phyloP scores from a whole-genome alignment of 352 stramenopile genomes.

The Phytophthora ramorum region DNA sequence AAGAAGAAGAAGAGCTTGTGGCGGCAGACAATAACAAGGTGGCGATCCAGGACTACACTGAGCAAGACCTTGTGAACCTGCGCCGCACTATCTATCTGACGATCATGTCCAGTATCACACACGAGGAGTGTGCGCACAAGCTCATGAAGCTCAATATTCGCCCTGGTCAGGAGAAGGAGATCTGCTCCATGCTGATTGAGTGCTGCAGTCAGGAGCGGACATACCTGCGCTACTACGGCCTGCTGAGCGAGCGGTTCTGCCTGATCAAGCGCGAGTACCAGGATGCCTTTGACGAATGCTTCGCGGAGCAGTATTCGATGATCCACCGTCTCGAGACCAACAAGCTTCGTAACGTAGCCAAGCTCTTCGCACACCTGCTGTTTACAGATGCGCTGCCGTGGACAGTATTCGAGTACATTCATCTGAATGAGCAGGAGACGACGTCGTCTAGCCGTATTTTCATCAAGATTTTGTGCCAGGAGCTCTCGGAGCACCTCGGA shows the following conservation, averaged over 20 bases:
- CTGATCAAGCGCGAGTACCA: constrained; percentile 96
- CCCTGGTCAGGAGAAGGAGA: constrained; percentile 95
- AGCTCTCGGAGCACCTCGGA: constrained; percentile 97
- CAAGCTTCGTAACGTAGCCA: constrained; percentile 98
- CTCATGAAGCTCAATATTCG: constrained; percentile 98
- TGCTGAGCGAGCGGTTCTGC: constrained; percentile 97
- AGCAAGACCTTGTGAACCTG: constrained; percentile 98
- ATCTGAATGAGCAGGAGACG: constrained; percentile 98
- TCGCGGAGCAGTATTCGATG: constrained; percentile 94
- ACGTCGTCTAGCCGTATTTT: constrained; percentile 99
- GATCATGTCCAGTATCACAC: constrained; percentile 99
- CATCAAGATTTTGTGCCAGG: constrained; percentile 99
- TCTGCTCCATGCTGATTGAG: constrained; percentile 99
- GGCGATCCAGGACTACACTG: constrained; percentile 97
- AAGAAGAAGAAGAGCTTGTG: constrained; percentile 35
- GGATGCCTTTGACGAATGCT: constrained; percentile 95
- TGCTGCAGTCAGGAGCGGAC: constrained; percentile 98
- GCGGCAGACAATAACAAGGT: constrained; percentile 31
- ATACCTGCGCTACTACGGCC: constrained; percentile 97
- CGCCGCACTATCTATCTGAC: constrained; percentile 99
- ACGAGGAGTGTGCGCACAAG: constrained; percentile 99
- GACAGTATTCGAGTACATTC: constrained; percentile 97
- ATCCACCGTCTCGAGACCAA: constrained; percentile 99
- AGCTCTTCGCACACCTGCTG: constrained; percentile 98
- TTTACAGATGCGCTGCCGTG: constrained; percentile 98